A percentile compares a stretch with the other conserved stretches of the same genome.
Conservation (phyloP, 2,329 filamentous ascomycete species). For the Blastomyces gilchristii region DNA sequence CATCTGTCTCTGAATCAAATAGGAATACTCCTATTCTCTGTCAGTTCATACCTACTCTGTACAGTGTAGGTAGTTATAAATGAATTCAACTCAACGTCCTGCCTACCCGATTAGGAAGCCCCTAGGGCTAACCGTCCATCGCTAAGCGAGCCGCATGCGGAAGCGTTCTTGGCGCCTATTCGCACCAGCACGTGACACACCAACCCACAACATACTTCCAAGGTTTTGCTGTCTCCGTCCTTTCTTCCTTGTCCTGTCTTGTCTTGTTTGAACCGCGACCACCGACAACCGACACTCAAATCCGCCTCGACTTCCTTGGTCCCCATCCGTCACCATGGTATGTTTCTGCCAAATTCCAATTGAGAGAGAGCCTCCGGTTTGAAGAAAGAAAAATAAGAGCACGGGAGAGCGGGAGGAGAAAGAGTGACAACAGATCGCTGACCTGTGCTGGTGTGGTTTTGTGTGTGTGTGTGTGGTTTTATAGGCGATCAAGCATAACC, state of each 20-base stretch:
- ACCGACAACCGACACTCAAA: conserved; percentile 33
- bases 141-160: conserved; percentile 36
- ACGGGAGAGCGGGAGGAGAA: neutral
- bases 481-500: conserved; percentile 99
- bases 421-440: neutral
- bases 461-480: conserved; percentile 5
- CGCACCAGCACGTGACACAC: neutral
- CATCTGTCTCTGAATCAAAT: no score
- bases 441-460: conserved; percentile 17
- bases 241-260: conserved; percentile 12
- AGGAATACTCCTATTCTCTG: no score
- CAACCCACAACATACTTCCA: conserved; percentile 19
- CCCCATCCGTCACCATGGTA: conserved; percentile 45
- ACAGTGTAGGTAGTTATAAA: no score
- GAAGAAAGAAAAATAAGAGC: neutral
- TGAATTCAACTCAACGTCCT: neutral
- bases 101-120: conserved; percentile 14
- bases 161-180: conserved; percentile 11
- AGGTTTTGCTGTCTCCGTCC: conserved; percentile 20
- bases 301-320: conserved; percentile 36
- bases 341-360: conserved; percentile 18
- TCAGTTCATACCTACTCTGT: no score
- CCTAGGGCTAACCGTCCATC: conserved; percentile 15
- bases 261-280: conserved; percentile 23
- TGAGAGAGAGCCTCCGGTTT: neutral